A percentile compares a stretch with the other conserved stretches of the same genome.
Evolutionary conservation across 805 yeast genomes (phyloP).

Genomic region (Kazachstania africana): DNA sequence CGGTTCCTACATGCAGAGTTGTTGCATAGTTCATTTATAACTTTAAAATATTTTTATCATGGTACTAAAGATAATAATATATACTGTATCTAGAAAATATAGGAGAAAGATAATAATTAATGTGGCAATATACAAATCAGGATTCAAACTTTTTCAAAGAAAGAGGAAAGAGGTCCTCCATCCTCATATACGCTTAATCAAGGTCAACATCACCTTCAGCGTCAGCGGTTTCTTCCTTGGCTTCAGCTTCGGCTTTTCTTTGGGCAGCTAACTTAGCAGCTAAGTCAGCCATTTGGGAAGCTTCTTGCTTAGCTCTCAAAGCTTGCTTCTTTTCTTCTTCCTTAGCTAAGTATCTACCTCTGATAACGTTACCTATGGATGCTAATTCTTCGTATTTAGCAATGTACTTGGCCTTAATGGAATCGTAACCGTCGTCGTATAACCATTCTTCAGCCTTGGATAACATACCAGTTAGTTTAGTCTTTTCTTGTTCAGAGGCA

Average conservation of each 20-base stretch:
- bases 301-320: slow-evolving; percentile 74
- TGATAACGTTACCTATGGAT: slow-evolving; percentile 84
- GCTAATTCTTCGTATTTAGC: slow-evolving; percentile 98
- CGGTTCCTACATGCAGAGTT: no score
- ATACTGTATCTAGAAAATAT: no score
- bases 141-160: no score
- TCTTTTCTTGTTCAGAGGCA: slow-evolving; percentile 86
- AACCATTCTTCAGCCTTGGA: slow-evolving; percentile 94
- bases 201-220: slow-evolving; percentile 32
- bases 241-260: slow-evolving; percentile 43
- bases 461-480: slow-evolving; percentile 59
- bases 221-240: slow-evolving; percentile 26
- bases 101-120: no score
- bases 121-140: no score
- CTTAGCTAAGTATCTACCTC: slow-evolving; percentile 88
- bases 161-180: no score
- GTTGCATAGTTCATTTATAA: no score
- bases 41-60: no score
- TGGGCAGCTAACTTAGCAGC: slow-evolving; percentile 76
- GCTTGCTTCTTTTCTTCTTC: slow-evolving; percentile 94
- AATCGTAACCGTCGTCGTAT: slow-evolving; percentile 93
- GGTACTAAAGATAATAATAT: no score
- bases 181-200: no score
- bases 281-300: slow-evolving; percentile 69
- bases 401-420: slow-evolving; percentile 91